Base-by-base conservation (phyloP, 2,329 filamentous ascomycete species). In the Ophiosphaerella korrae region DNA sequence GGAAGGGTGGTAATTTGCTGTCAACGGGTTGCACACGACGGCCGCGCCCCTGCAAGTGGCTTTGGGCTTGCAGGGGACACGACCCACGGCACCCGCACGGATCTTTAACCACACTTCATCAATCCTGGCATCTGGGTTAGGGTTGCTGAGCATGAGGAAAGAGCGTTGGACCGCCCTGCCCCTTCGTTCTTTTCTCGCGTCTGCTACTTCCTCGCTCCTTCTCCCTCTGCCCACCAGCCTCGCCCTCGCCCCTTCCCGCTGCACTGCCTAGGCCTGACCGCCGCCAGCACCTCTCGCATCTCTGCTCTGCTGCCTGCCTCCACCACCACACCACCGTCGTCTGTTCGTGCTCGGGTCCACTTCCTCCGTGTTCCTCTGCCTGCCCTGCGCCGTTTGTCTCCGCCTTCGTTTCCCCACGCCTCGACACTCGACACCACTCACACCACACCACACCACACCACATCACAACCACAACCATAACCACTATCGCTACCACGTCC, bases 361-460 rank as follows among this genome's bases (percentile, higher is more conserved):
- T 37, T 40, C 47, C 34, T 50, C 44, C 38, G 56, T 54, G 50
- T 55, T 59, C 56, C 47, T 57, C 53, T 50, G 58, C 62, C 26
- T 11, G 57, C 59, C 45, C 59, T 64, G 56, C 26, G 26, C 58
- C 60, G 60, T 55, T 54, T 32, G 62, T 61, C 60, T 58, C 60
- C 51, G 58, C 62, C 57, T 56, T 55, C 52, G 55, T 56, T 59
- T 64, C 52, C 57, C 53, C 61, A 51, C 55, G 55, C 60, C 56
- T 54, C 59, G 57, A 59, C 62, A 52, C 48, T 42, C 52, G 7
- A 29, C 26, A 29, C 18, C 18, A 21, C 18, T 21, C 18, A 3
- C 18, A 21, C 53, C 61, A 51, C 55, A 52, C 60, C 55, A 52
- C 59, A 55, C 58, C 62, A 53, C 48, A 44, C 52, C 26, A 29